A percentile compares a stretch with the other conserved stretches of the same genome.
Conservation (phyloP, 2,329 filamentous ascomycete genomes). For the Knoxdaviesia capensis region DNA sequence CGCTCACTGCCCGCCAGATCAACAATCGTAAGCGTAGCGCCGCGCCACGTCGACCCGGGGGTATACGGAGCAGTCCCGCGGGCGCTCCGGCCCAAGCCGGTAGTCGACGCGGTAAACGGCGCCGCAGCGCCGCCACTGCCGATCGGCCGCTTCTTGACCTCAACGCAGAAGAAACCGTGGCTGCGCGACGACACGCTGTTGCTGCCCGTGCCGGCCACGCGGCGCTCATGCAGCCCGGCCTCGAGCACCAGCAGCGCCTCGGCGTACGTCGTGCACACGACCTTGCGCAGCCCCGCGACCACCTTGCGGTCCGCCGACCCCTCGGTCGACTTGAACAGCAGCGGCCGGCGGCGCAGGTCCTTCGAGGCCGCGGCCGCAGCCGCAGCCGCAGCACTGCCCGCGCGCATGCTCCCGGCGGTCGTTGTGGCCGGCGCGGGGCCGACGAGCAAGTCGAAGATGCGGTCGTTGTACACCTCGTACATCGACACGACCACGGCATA, state of each 20-base stretch:
- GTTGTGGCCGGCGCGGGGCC: not conserved
- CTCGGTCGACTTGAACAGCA: slow-evolving; percentile 87
- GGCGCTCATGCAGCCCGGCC: slow-evolving; percentile 67
- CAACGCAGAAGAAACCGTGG: slow-evolving; percentile 90
- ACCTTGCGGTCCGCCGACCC: slow-evolving; percentile 79
- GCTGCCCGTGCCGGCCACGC: slow-evolving; percentile 76
- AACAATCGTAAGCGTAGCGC: slow-evolving; percentile 68
- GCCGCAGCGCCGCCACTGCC: slow-evolving; percentile 18
- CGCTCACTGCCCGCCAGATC: slow-evolving; percentile 88
- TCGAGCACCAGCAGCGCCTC: slow-evolving; percentile 84
- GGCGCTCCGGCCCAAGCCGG: not conserved
- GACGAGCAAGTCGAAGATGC: slow-evolving; percentile 76
- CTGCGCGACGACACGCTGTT: slow-evolving; percentile 86
- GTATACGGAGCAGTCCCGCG: not conserved
- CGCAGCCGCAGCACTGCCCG: no score
- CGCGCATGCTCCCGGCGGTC: no score
- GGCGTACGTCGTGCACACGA: slow-evolving; percentile 62
- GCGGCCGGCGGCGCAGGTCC: slow-evolving; percentile 52
- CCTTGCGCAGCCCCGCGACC: slow-evolving; percentile 76
- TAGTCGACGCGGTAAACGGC: no score
- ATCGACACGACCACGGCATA: slow-evolving; percentile 86
- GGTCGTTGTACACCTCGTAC: slow-evolving; percentile 98
- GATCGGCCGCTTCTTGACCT: slow-evolving; percentile 61
- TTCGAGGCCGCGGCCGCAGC: slow-evolving; percentile 38
- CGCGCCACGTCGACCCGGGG: slow-evolving; percentile 43